These are phyloP conservation scores for Wickerhamomyces hampshirensis DNA, from an alignment of 805 yeast species.

Conservation along the genomic window DNA sequence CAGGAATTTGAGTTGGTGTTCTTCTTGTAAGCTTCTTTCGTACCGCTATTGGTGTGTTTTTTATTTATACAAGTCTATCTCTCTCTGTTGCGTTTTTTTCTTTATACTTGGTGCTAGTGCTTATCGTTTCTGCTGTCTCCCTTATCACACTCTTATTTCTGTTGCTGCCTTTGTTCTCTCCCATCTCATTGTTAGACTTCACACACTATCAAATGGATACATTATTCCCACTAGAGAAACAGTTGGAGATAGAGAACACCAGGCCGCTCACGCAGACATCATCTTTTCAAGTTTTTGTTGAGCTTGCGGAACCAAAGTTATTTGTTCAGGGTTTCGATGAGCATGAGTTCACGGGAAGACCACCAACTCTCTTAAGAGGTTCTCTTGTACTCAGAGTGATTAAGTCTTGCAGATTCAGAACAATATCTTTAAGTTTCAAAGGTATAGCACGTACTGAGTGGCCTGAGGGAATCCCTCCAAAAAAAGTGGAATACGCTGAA, in stretches of 20 bases:
- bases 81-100: no score
- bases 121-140: no score
- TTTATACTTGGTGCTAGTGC: no score
- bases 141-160: neutral
- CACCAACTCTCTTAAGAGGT: conserved; percentile 82
- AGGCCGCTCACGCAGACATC: conserved; percentile 56
- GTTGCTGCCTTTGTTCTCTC: neutral
- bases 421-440: conserved; percentile 53
- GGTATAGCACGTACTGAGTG: conserved; percentile 83
- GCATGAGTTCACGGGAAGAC: conserved; percentile 55
- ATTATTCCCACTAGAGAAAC: conserved; percentile 46
- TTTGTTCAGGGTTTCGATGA: conserved; percentile 79
- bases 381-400: conserved; percentile 62
- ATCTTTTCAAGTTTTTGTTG: conserved; percentile 63
- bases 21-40: no score
- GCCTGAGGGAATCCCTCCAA: conserved; percentile 98
- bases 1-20: no score
- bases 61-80: no score
- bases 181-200: no score
- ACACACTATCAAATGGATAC: conserved; percentile 36
- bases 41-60: no score
- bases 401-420: conserved; percentile 68
- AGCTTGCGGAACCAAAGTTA: conserved; percentile 74
- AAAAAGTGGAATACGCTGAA: conserved; percentile 62
- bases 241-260: conserved; percentile 35